Evolutionary conservation across 495 filamentous ascomycete genomes (phyloP).

Genomic region (Penicillium bialowiezense): DNA sequence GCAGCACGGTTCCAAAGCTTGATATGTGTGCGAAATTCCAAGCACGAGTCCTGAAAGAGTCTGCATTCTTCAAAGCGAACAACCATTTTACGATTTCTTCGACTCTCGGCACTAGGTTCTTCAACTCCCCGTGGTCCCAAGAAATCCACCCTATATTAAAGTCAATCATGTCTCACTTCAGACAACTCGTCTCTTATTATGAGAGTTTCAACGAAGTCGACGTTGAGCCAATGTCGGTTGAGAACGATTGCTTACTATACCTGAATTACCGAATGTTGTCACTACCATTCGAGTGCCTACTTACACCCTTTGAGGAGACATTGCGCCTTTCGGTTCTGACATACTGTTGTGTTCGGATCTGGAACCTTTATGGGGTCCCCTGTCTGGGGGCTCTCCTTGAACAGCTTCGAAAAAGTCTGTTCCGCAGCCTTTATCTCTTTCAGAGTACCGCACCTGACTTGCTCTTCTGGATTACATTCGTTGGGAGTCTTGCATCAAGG

Average conservation of each 20-base stretch:
- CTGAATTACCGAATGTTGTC: constrained; percentile 10
- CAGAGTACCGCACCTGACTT: constrained; percentile 7
- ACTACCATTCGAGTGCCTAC: constrained; percentile 2
- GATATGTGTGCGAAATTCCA: constrained; percentile 10
- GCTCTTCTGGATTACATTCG: constrained; percentile 12
- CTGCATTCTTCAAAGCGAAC: constrained; percentile 3
- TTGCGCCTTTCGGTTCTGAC: constrained; percentile 13
- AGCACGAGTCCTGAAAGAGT: constrained; percentile 4
- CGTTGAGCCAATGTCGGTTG: constrained; percentile 7
- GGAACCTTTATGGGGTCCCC: constrained; percentile 12
- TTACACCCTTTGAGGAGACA: constrained; percentile 13
- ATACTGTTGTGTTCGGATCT: constrained; percentile 13
- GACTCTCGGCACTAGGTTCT: constrained; percentile 12
- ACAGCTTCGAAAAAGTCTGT: constrained; percentile 8
- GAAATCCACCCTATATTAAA: constrained; percentile 9
- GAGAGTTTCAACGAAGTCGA: constrained; percentile 5
- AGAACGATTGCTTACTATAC: constrained; percentile 16
- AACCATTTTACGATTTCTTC: not conserved
- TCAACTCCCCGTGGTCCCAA: constrained; percentile 7
- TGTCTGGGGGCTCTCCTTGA: constrained; percentile 5
- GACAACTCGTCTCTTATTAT: constrained; percentile 9
- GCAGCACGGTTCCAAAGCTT: not conserved
- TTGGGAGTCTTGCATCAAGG: constrained; percentile 7
- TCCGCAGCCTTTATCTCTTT: constrained; percentile 3
- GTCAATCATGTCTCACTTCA: constrained; percentile 6